A percentile compares a stretch with the other conserved stretches of the same genome.
Evolutionary conservation across 2,329 filamentous ascomycete genomes (phyloP).

Genomic region (Paecilomyces sp.): DNA sequence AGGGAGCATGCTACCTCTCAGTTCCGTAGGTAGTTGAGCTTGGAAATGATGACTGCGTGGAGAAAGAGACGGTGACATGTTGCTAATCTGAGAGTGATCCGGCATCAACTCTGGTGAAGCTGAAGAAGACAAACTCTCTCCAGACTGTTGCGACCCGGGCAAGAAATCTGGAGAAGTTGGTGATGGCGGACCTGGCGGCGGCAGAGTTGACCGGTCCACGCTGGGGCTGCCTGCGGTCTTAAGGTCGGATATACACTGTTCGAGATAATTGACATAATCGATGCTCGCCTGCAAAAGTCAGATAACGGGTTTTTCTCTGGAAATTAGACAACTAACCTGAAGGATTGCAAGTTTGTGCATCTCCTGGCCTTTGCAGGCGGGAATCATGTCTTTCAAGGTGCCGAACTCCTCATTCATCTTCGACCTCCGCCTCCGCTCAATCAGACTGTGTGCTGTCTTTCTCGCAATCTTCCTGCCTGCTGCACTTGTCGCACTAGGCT

Average conservation of each 20-base stretch:
- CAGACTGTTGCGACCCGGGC: slow-evolving; percentile 10
- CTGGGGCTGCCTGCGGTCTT: slow-evolving; percentile 46
- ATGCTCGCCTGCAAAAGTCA: slow-evolving; percentile 66
- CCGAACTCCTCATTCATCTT: slow-evolving; percentile 99
- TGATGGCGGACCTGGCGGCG: slow-evolving; percentile 22
- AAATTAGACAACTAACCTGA: slow-evolving; percentile 52
- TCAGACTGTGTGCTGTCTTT: slow-evolving; percentile 93
- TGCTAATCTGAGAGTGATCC: slow-evolving; percentile 10
- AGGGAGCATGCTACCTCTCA: slow-evolving; percentile 26
- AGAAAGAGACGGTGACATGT: slow-evolving; percentile 27
- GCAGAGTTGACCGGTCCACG: slow-evolving; percentile 3
- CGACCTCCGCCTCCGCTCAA: slow-evolving; percentile 78
- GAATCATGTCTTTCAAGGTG: slow-evolving; percentile 89
- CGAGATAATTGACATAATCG: slow-evolving; percentile 89
- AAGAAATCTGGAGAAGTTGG: slow-evolving; percentile 28
- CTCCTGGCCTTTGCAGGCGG: slow-evolving; percentile 83
- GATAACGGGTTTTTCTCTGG: slow-evolving; percentile 3
- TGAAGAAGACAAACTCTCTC: slow-evolving; percentile 23
- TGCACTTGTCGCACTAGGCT: slow-evolving; percentile 66
- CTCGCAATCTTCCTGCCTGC: slow-evolving; percentile 91
- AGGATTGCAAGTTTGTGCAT: slow-evolving; percentile 98
- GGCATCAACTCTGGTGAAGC: slow-evolving; percentile 29
- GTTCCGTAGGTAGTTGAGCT: slow-evolving; percentile 12
- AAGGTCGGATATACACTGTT: slow-evolving; percentile 76
- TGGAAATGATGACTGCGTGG: slow-evolving; percentile 19